Base-by-base conservation (phyloP, 257 asterid species). In the Marsdenia floribunda region DNA sequence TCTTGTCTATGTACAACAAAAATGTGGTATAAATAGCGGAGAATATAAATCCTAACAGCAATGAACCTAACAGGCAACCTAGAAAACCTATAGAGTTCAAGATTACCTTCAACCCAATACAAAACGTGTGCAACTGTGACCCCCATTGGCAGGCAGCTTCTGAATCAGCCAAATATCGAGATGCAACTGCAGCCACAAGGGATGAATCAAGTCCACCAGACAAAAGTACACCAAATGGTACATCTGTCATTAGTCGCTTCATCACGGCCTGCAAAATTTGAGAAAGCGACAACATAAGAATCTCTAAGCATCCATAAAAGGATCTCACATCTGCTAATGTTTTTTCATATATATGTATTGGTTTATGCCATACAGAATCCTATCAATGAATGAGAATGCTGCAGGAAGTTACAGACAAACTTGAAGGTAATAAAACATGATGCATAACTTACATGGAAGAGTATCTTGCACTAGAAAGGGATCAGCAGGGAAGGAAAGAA, bases 161-260 rank as follows among this genome's bases (percentile, higher is more conserved):
- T 5, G 93, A 83, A 74, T 78, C 88, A n/a, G 90, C 88, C 86
- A 95, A 80, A 87, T 92, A 87, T 58, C 99, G 94, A 75, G 91
- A 87, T 75, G 97, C 94, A 84, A 95, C 98, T 8, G 99, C 89
- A 80, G 99, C 99, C 84, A 92, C 98, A 78, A 95, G 96, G 16
- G 99, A 95, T 46, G 99, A 92, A 87, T 95, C 99, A 61, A 95
- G 91, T 78, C 99, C 98, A 22, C 99, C 99, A 9, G 99, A 95
- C 80, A 95, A 84, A 86, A 95, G 97, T 70, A 95, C 98, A 71
- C 99, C 99, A 85, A 95, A 95, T 75, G 99, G 99, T 42, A 95
- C 99, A 87, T 95, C 98, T 52, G 99, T 85, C 99, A 92, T 95
- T 60, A 92, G 96, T 85, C 99, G 86, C 90, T 95, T 95, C 64